Base-by-base conservation (phyloP, 2,329 filamentous ascomycete species). In the Onygenales sp. region DNA sequence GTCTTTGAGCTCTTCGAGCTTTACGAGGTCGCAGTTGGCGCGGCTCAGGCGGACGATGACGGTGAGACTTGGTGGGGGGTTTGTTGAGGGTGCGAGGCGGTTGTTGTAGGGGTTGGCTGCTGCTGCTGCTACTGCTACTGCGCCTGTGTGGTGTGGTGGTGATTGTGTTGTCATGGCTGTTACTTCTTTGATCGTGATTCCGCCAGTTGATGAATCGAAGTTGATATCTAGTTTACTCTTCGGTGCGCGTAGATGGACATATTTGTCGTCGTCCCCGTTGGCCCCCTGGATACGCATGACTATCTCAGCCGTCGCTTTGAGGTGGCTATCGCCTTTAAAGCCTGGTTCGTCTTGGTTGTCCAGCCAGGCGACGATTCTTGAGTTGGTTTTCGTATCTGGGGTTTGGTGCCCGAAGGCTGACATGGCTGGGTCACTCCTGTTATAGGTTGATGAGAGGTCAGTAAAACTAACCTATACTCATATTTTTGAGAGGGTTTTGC, bases 1-100 rank as follows among this genome's bases (percentile, higher is more conserved):
- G 32, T 67, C 61, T 2, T 52, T 39, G n/a, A 66, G 61, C 4
- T 64, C 64, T 48, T 62, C 55, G 8, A 67, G 54, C 45, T 67
- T 66, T 11, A 59, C 14, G n/a, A 68, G 61, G 6, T 54, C 52
- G 46, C 58, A 56, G 49, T 61, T 61, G 17, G 37, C 52, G 8
- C 42, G 49, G 40, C 60, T 58, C 33, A 65, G 51, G n/a, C 53
- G 50, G 2, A 60, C 37, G n/a, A 39, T 17, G 31, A 56, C 54
- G 13, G 45, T 42, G 21, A 56, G 47, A 10, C 10, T 31, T 10
- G 46, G 17, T 3, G 3, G 9, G 0, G 34, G 17, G 36, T 21
- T 36, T 6, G 17, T 10, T 6, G 27, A 14, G n/a, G 6, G 17
- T 11, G 7, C 31, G 4, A 32, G 10, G 17, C 7, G 13, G n/a